Evolutionary conservation across 208 protist species (phyloP), one percentile per base, ranked within the genome.

Genomic region (Trypanosoma cruzi): DNA sequence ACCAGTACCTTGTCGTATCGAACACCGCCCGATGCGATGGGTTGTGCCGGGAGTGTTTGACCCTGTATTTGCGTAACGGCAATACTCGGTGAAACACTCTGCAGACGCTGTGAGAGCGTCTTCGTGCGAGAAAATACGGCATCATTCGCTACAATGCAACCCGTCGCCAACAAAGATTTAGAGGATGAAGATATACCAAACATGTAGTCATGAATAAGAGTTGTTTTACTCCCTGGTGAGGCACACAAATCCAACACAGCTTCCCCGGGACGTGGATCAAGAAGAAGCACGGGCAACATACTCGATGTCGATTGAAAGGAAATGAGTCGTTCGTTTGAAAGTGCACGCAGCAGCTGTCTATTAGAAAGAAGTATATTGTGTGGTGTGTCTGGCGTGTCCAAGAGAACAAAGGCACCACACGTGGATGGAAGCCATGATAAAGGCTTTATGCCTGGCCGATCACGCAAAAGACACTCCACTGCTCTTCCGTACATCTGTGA

Each of bases 1-100:
- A 93, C 83, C 2, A 99, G 79, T 18, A 99, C 77, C 31, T 85
- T 87, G 65, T 97, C 85, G 58, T 92, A 97, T 8, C 24, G 56
- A 69, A 24, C 58, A 53, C 66, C 54, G 62, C 69, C 68, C 42
- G 52, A 24, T 26, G 42, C 5, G n/a, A 60, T 36, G 62, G 64
- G 20, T 29, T 68, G 58, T 36, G 50, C 49, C 4, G 50, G 24
- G 46, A 68, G 44, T 11, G 14, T 55, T 67, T 84, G 60, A 0
- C 82, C 88, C 6, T 67, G 59, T 10, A 73, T 44, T 20, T 75
- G 75, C 8, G 77, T 84, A 10, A 86, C 72, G 7, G 72, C 75
- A 37, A 86, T 65, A 28, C 54, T 66, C 0, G 80, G 80, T 7
- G 70, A 80, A 31, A 53, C 36, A 52, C 75, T 75, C 32, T 79